These are phyloP conservation scores for Arthroderma sp. DNA, from an alignment of 2,329 filamentous ascomycete genomes.

Conservation along the genomic window DNA sequence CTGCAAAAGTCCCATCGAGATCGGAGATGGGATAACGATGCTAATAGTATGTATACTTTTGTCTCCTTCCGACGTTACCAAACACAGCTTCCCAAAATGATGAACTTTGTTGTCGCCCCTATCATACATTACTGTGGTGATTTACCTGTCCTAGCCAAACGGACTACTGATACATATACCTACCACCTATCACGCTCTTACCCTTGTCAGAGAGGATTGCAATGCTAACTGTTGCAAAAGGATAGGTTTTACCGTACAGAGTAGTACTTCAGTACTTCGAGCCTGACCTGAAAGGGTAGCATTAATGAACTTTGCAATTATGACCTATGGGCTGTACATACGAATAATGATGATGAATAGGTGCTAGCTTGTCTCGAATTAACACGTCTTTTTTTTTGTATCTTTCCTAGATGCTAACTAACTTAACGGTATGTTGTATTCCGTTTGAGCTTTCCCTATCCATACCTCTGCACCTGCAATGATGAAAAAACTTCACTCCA, in stretches of 20 bases:
- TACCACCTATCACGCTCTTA: not conserved
- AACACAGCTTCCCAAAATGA: slow-evolving; percentile 28
- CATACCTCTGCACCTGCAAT: slow-evolving; percentile 6
- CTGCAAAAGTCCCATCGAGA: not conserved
- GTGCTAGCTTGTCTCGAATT: too few species aligned
- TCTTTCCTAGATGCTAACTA: not conserved
- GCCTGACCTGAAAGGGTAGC: too few species aligned
- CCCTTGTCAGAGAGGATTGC: not conserved
- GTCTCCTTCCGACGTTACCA: not conserved
- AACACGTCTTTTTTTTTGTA: slow-evolving; percentile 11
- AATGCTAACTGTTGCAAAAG: not conserved
- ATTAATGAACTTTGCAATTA: too few species aligned
- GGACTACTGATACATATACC: slow-evolving; percentile 30
- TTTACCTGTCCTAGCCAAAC: slow-evolving; percentile 52
- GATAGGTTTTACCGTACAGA: not conserved
- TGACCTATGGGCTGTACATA: too few species aligned
- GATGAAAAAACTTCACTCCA: slow-evolving; percentile 40
- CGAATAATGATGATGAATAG: too few species aligned
- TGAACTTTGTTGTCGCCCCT: slow-evolving; percentile 53
- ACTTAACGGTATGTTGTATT: not conserved
- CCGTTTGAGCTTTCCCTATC: not conserved
- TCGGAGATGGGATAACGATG: not conserved
- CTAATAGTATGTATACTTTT: not conserved
- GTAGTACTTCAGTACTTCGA: not conserved
- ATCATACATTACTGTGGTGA: slow-evolving; percentile 48